Percentiles rank a stretch among this genome's conserved stretches.
Evolutionary conservation across 2,329 filamentous ascomycete species (phyloP).

Genomic region (Xylariomycetidae sp.): DNA sequence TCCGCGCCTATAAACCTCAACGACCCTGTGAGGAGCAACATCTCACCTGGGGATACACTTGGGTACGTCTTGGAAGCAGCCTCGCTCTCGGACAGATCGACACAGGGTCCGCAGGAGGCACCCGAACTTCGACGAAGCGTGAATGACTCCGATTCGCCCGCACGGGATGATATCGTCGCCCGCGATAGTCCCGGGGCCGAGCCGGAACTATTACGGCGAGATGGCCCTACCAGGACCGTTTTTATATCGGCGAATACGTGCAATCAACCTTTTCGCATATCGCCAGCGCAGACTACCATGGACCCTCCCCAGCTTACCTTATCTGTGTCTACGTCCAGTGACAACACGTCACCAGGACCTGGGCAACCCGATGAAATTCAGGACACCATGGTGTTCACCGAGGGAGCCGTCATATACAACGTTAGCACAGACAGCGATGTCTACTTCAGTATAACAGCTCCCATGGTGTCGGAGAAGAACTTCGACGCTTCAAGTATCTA

Average conservation of each 20-base stretch:
- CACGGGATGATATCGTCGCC: slow-evolving; percentile 13
- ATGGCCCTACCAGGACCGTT: slow-evolving; percentile 42
- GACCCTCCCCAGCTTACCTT: slow-evolving; percentile 68
- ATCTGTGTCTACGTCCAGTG: slow-evolving; percentile 63
- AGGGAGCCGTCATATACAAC: slow-evolving; percentile 64
- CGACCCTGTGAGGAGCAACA: slow-evolving; percentile 49
- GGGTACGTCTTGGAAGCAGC: slow-evolving; percentile 58
- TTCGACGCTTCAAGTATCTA: slow-evolving; percentile 56
- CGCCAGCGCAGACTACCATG: slow-evolving; percentile 35
- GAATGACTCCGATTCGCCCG: slow-evolving; percentile 11
- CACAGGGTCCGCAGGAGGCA: slow-evolving; percentile 10
- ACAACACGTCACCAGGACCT: slow-evolving; percentile 63
- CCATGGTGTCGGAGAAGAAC: slow-evolving; percentile 49
- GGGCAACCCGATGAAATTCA: slow-evolving; percentile 38
- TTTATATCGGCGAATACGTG: slow-evolving; percentile 88
- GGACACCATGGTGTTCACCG: slow-evolving; percentile 46
- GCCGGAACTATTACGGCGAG: slow-evolving; percentile 16
- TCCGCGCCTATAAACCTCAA: slow-evolving; percentile 59
- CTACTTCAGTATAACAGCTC: slow-evolving; percentile 71
- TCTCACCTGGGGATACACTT: slow-evolving; percentile 56
- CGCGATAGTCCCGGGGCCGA: slow-evolving; percentile 11
- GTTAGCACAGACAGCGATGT: slow-evolving; percentile 59
- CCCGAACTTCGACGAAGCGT: slow-evolving; percentile 21
- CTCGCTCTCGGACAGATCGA: slow-evolving; percentile 39
- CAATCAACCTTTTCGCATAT: slow-evolving; percentile 59